phyloP scores from a whole-genome alignment of 176 grass and related monocot genomes.

The Secale cereale region DNA sequence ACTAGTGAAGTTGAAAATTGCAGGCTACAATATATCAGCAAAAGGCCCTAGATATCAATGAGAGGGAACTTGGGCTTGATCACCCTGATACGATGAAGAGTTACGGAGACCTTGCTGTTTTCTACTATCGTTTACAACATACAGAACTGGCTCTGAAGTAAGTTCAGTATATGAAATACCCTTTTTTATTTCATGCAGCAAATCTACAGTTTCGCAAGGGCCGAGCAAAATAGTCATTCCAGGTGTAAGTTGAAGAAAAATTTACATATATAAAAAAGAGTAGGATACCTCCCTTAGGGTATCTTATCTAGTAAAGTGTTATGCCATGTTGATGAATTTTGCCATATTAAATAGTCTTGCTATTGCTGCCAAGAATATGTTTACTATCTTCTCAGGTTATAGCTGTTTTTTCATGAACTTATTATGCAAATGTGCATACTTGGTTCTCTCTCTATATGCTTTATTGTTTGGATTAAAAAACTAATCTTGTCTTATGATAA shows the following conservation, averaged over 20 bases:
- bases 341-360: neutral
- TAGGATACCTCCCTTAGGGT: neutral
- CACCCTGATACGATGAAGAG: constrained; percentile 99
- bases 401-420: constrained; percentile 13
- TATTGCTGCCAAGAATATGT: constrained; percentile 6
- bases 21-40: constrained; percentile 99
- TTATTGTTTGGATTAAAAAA: neutral
- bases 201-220: neutral
- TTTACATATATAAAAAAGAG: constrained; percentile 11
- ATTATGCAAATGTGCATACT: constrained; percentile 11
- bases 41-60: constrained; percentile 98
- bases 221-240: neutral
- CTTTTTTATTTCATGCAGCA: constrained; percentile 22
- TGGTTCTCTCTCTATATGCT: neutral
- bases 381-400: neutral
- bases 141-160: constrained; percentile 99
- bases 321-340: constrained; percentile 24
- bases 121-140: constrained; percentile 98
- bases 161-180: constrained; percentile 11
- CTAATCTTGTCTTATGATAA: neutral
- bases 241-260: constrained; percentile 13
- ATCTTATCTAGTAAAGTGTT: constrained; percentile 15
- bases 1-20: neutral
- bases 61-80: constrained; percentile 97
- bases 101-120: constrained; percentile 97